phyloP scores from a whole-genome alignment of 2,329 filamentous ascomycete genomes.

The Cercospora berteroae region DNA sequence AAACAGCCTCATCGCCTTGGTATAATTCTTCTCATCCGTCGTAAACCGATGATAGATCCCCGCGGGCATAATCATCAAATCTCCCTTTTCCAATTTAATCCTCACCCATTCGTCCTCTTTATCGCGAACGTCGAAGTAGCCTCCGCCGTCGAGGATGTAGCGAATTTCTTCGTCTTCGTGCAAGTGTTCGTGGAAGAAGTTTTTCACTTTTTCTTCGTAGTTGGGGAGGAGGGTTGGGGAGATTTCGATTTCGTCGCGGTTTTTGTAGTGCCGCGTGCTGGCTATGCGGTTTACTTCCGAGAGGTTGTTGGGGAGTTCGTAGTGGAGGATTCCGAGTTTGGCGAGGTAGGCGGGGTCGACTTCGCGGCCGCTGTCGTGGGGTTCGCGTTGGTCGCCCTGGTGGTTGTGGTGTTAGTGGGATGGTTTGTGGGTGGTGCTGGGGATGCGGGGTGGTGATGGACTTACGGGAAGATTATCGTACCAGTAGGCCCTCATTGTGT shows the following conservation, averaged over 20 bases:
- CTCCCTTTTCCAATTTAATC: conserved; percentile 77
- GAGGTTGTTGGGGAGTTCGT: conserved; percentile 61
- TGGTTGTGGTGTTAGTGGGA: conserved; percentile 6
- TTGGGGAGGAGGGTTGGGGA: conserved; percentile 78
- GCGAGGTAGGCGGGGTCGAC: conserved; percentile 66
- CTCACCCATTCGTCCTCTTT: conserved; percentile 85
- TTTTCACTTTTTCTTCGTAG: conserved; percentile 92
- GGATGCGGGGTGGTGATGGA: conserved; percentile 5
- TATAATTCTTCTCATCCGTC: conserved; percentile 86
- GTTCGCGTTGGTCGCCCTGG: conserved; percentile 87
- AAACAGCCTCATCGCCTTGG: conserved; percentile 94
- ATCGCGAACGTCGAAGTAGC: conserved; percentile 89
- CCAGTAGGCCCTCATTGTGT: conserved; percentile 68
- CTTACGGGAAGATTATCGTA: conserved; percentile 64
- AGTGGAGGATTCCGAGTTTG: conserved; percentile 78
- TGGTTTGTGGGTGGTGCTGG: conserved; percentile 14
- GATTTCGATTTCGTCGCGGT: conserved; percentile 89
- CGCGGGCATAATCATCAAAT: conserved; percentile 88
- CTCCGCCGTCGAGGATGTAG: conserved; percentile 83
- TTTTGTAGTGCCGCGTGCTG: conserved; percentile 75
- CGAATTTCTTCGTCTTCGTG: conserved; percentile 99
- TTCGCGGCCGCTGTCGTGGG: conserved; percentile 78
- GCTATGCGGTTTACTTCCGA: conserved; percentile 72
- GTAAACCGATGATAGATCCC: conserved; percentile 98
- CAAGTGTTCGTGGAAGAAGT: conserved; percentile 91